Evolutionary conservation across 345 rosid genomes (phyloP).

Genomic region (Alliaria petiolata): DNA sequence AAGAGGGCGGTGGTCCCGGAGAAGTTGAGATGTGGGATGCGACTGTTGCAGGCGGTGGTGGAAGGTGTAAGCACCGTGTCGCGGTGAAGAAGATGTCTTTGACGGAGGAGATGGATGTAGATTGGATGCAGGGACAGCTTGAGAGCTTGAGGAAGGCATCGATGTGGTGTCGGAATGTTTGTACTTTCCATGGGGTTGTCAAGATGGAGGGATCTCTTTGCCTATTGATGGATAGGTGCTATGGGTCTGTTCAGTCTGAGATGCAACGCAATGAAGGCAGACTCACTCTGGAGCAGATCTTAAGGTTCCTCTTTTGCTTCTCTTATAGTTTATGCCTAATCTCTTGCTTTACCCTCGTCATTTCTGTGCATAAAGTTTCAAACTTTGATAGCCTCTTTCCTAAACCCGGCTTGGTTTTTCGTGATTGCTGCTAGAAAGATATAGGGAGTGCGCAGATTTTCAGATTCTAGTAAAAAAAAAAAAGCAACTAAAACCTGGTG

Average conservation of each 20-base stretch:
- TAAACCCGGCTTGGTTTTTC: background rate
- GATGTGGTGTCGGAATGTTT: constrained; percentile 95
- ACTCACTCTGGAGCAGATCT: constrained; percentile 91
- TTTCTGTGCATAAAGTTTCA: constrained; percentile 7
- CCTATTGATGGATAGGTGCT: constrained; percentile 77
- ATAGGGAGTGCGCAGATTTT: background rate
- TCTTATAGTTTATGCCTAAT: background rate
- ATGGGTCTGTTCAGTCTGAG: constrained; percentile 84
- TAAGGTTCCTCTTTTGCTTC: constrained; percentile 50
- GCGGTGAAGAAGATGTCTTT: constrained; percentile 68
- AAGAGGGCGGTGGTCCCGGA: constrained; percentile 37
- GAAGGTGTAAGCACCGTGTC: constrained; percentile 63
- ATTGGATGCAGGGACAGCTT: constrained; percentile 79
- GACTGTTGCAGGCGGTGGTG: constrained; percentile 42
- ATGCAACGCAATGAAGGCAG: constrained; percentile 92
- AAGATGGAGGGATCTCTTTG: constrained; percentile 61
- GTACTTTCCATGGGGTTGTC: constrained; percentile 81
- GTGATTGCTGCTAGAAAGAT: background rate
- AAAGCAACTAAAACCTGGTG: background rate
- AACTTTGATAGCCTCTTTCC: background rate
- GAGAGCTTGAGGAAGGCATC: constrained; percentile 68
- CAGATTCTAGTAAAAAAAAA: background rate
- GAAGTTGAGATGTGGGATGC: constrained; percentile 82
- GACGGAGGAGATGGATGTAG: constrained; percentile 69
- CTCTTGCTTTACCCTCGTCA: background rate